A percentile compares a stretch with the other conserved stretches of the same genome.
phyloP scores from a whole-genome alignment of 208 protist genomes.

The Leishmania amazonensis region DNA sequence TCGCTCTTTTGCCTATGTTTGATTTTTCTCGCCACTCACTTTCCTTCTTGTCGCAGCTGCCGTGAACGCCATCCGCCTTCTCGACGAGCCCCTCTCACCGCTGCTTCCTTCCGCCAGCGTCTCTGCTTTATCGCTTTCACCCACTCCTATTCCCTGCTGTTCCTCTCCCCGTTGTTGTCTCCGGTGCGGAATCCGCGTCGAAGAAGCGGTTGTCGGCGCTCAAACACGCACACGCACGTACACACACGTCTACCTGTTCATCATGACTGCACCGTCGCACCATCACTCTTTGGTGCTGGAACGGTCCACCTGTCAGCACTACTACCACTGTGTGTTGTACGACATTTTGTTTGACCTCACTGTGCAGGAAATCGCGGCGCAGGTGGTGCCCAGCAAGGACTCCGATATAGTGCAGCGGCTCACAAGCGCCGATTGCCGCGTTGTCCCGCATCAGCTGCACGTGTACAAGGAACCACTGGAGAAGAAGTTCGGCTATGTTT shows the following conservation, averaged over 20 bases:
- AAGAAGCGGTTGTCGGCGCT: not conserved
- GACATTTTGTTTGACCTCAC: constrained; percentile 51
- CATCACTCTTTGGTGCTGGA: constrained; percentile 22
- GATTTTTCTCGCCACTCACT: not conserved
- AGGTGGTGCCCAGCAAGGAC: constrained; percentile 42
- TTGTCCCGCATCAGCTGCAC: constrained; percentile 78
- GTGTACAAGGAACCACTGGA: constrained; percentile 81
- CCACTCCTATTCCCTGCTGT: not conserved
- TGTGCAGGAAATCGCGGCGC: constrained; percentile 40
- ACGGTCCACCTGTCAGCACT: constrained; percentile 40
- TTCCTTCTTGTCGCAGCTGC: not conserved
- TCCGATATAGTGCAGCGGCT: constrained; percentile 47
- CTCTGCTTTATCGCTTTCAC: not conserved
- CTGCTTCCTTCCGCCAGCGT: not conserved
- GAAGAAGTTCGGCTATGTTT: constrained; percentile 77
- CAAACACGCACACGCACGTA: too few species aligned
- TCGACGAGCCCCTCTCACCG: not conserved
- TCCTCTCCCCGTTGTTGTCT: not conserved
- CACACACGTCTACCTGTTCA: not conserved
- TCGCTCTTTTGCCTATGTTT: not conserved
- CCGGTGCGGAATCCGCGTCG: not conserved
- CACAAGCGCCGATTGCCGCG: constrained; percentile 24
- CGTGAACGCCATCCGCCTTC: not conserved
- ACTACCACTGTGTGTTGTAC: constrained; percentile 67
- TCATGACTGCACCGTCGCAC: not conserved